Conservation (phyloP, 257 asterid species). For the Verbena officinalis region DNA sequence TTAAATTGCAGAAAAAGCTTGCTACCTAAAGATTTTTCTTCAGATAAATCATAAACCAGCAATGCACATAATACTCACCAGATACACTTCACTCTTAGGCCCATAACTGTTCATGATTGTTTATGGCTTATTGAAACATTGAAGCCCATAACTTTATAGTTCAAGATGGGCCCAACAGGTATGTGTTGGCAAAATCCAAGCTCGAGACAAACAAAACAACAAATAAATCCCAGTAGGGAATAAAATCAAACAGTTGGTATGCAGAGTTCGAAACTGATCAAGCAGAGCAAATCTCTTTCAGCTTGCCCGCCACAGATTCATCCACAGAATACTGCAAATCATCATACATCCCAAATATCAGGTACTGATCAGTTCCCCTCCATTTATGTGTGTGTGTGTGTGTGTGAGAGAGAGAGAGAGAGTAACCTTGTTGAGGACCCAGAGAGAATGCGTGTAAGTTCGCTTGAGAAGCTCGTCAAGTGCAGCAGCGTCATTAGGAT, state of each 20-base stretch:
- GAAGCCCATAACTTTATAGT: neutral
- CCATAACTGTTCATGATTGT: neutral
- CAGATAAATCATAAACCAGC: too few species aligned
- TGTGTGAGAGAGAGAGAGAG: conserved; percentile 4
- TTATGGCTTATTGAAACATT: neutral
- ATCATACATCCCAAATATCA: neutral
- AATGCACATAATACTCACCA: neutral
- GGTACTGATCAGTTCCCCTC: neutral
- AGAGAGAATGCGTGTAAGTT: conserved; percentile 72
- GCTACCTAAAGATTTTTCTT: too few species aligned
- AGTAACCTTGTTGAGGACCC: conserved; percentile 87
- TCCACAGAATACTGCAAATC: conserved; percentile 71
- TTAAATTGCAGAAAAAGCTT: too few species aligned
- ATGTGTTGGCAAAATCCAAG: neutral
- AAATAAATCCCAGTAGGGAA: conserved; percentile 36
- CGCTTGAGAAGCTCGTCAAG: conserved; percentile 70
- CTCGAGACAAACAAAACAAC: conserved; percentile 17
- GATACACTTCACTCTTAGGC: neutral
- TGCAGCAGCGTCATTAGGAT: conserved; percentile 51
- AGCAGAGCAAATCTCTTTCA: conserved; percentile 56
- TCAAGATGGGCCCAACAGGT: conserved; percentile 19
- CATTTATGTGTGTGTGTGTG: too few species aligned
- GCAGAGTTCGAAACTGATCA: conserved; percentile 40
- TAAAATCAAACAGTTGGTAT: conserved; percentile 52
- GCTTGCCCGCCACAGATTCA: conserved; percentile 69